Evolutionary conservation across 371 early-diverging fungal species (phyloP).

Genomic region (Mucor velutinosus): DNA sequence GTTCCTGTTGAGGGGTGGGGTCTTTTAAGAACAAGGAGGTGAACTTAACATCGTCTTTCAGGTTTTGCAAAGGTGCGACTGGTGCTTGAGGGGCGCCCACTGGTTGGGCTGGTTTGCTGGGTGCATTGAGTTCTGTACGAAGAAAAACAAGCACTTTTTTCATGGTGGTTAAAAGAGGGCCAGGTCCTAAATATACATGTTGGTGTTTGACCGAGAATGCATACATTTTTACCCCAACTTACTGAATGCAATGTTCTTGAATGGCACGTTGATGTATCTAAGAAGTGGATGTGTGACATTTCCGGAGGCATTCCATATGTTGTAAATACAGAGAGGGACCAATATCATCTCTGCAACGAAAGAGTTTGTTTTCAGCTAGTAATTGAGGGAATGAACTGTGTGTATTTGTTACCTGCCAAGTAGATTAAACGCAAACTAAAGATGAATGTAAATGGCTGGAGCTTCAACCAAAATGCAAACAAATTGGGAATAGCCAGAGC

Average conservation of each 20-base stretch:
- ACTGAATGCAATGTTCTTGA: neutral
- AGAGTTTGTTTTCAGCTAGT: neutral
- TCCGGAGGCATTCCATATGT: conserved; percentile 1
- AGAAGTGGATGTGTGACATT: neutral
- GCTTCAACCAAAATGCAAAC: neutral
- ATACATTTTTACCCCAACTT: neutral
- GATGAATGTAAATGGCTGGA: neutral
- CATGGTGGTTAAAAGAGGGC: neutral
- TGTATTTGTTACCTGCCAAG: neutral
- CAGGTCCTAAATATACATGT: neutral
- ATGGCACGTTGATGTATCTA: neutral
- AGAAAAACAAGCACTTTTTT: neutral
- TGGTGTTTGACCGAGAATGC: neutral
- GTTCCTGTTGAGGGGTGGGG: neutral
- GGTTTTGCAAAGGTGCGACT: neutral
- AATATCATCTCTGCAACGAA: neutral
- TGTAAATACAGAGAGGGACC: neutral
- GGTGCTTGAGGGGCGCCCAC: neutral
- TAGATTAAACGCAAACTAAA: neutral
- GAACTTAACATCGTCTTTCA: neutral
- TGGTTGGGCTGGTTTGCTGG: neutral
- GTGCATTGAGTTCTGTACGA: neutral
- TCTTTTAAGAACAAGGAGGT: neutral
- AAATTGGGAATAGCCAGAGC: neutral
- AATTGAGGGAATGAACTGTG: neutral